Base-by-base conservation (phyloP, 2,329 filamentous ascomycete species). In the Whalleya microplaca region DNA sequence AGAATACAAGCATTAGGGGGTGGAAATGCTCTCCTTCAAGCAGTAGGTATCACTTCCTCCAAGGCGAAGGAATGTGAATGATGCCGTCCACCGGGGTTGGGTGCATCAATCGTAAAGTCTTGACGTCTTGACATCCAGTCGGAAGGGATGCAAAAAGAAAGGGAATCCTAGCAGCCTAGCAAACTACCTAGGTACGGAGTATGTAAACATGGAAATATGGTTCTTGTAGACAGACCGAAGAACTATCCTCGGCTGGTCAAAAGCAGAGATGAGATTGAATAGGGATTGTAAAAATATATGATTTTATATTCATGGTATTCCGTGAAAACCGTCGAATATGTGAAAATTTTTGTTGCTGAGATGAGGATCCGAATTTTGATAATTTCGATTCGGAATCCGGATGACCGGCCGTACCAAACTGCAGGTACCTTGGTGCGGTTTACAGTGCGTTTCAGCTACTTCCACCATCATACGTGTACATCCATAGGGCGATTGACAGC, bases 401-500 rank as follows among this genome's bases (percentile, higher is more conserved):
- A 46, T 29, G 21, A 32, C 21, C 44, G 44, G 44, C 44, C 44
- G 44, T 46, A 46, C 44, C 44, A 46, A 12, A 46, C 21, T 18
- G 21, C 21, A 46, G 16, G 14, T 46, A 29, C 21, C 18, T 16
- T 29, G 21, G 23, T 29, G 29, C 44, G 23, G 44, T 37, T 37
- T 37, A 37, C 32, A 37, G 32, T 14, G 32, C 32, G 32, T 37
- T 37, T 37, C 32, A 37, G 32, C 32, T 37, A 37, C 4, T 37
- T 14, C 32, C 9, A 12, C 14, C 27, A 27, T 27, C 9, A n/a
- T n/a, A n/a, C 23, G 23, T 4, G 23, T 27, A 27, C 4, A 9
- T 9, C 4, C 4, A 9, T 27, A 27, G 23, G 23, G 23, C 9
- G 23, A 9, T 27, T 27, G 23, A 9, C 9, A 9, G 4, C 23